These are phyloP conservation scores for Mycosphaerelloides madeirae DNA, from an alignment of 2,329 filamentous ascomycete species.

Conservation along the genomic window DNA sequence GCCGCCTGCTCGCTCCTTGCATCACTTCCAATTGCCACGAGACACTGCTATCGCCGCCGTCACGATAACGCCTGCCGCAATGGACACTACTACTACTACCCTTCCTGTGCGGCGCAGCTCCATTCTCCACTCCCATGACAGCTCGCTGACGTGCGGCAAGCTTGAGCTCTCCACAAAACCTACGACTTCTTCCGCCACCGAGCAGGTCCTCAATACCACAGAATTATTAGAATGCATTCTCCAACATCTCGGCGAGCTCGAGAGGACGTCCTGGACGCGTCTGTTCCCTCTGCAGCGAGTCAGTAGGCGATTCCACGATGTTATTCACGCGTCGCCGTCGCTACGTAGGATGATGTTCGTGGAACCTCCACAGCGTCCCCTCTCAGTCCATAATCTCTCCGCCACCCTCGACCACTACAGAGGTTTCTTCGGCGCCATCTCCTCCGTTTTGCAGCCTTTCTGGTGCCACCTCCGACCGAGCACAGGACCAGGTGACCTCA, in stretches of 20 bases:
- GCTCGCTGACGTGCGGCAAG: too few species aligned
- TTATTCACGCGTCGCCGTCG: slow-evolving; percentile 16
- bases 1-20: background rate
- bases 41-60: too few species aligned
- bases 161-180: background rate
- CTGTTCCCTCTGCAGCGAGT: slow-evolving; percentile 19
- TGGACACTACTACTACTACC: too few species aligned
- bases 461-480: slow-evolving; percentile 19
- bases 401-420: slow-evolving; percentile 15
- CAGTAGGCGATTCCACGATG: slow-evolving; percentile 15
- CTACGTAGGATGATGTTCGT: slow-evolving; percentile 17
- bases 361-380: slow-evolving; percentile 8
- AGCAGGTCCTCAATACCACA: slow-evolving; percentile 16
- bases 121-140: too few species aligned
- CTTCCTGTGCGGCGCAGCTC: too few species aligned
- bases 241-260: slow-evolving; percentile 14
- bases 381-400: slow-evolving; percentile 6
- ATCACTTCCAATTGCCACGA: too few species aligned
- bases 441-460: slow-evolving; percentile 19
- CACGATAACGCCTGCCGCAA: too few species aligned
- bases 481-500: slow-evolving; percentile 9
- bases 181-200: slow-evolving; percentile 5
- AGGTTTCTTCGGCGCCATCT: slow-evolving; percentile 18
- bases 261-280: slow-evolving; percentile 14
- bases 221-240: slow-evolving; percentile 21